phyloP scores from a whole-genome alignment of 78 protist genomes.

The Chrysochromulina parva region DNA sequence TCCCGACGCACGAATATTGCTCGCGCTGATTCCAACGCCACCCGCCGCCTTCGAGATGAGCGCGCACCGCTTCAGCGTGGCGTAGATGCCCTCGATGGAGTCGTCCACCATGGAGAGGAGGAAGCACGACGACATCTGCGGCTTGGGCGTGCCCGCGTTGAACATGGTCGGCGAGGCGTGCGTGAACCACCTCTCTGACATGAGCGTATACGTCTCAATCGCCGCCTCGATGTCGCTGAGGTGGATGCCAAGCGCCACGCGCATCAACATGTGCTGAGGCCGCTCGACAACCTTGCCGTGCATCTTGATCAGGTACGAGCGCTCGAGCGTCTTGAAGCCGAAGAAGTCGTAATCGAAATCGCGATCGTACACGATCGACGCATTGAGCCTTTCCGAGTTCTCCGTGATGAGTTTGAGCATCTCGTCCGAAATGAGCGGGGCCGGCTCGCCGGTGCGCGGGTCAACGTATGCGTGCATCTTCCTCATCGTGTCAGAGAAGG shows the following conservation, averaged over 20 bases:
- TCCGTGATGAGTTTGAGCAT: conserved; percentile 47
- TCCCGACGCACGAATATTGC: conserved; percentile 86
- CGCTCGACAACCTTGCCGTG: conserved; percentile 82
- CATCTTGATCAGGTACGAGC: conserved; percentile 73
- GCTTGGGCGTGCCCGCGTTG: conserved; percentile 94
- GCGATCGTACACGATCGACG: conserved; percentile 40
- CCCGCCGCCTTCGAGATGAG: conserved; percentile 80
- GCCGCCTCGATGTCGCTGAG: conserved; percentile 70
- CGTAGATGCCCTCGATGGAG: conserved; percentile 88
- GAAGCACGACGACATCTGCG: conserved; percentile 96
- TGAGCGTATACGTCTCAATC: conserved; percentile 85
- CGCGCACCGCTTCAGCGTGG: conserved; percentile 81
- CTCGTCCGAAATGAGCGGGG: conserved; percentile 86
- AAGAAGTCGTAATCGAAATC: conserved; percentile 91
- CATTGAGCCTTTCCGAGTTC: conserved; percentile 75
- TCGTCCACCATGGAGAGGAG: conserved; percentile 81
- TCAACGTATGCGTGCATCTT: conserved; percentile 67
- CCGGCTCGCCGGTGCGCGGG: conserved; percentile 58
- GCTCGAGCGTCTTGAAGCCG: conserved; percentile 93
- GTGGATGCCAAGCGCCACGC: conserved; percentile 96
- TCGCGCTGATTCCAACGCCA: conserved; percentile 93
- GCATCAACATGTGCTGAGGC: conserved; percentile 98
- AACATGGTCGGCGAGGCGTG: conserved; percentile 98
- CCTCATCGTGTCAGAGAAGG: conserved; percentile 58
- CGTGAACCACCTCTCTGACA: conserved; percentile 76